A percentile compares a stretch with the other conserved stretches of the same genome.
These are phyloP conservation scores for Sanguinoderma infundibulare DNA, from an alignment of 1,284 basidiomycete species.

Conservation along the genomic window DNA sequence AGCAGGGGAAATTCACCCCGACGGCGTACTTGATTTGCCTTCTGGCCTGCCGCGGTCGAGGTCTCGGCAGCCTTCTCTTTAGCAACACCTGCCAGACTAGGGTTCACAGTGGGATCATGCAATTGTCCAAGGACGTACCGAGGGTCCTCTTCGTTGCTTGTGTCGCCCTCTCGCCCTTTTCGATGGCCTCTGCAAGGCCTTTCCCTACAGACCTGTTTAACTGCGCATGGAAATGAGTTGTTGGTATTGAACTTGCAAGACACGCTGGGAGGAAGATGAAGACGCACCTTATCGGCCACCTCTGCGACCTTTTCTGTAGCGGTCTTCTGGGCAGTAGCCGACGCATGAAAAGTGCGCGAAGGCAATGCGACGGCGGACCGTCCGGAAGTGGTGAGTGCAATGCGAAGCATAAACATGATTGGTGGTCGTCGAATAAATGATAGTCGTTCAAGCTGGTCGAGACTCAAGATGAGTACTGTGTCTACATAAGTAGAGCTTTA, in stretches of 20 bases:
- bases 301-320: conserved; percentile 69
- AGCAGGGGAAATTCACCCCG: background rate
- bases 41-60: conserved; percentile 41
- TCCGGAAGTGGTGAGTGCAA: conserved; percentile 23
- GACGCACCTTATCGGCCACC: conserved; percentile 57
- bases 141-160: conserved; percentile 58
- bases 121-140: conserved; percentile 40
- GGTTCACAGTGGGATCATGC: background rate
- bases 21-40: conserved; percentile 48
- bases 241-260: background rate
- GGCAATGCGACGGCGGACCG: conserved; percentile 24
- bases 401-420: conserved; percentile 32
- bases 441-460: background rate
- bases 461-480: background rate
- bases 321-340: conserved; percentile 51
- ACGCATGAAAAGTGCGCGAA: conserved; percentile 49
- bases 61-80: conserved; percentile 43
- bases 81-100: conserved; percentile 22
- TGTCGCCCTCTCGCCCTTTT: conserved; percentile 62
- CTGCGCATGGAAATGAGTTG: conserved; percentile 35
- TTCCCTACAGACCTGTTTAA: conserved; percentile 66
- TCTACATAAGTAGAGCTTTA: background rate
- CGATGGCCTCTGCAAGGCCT: conserved; percentile 65
- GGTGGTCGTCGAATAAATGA: background rate
- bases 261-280: background rate